Base-by-base conservation (phyloP, 2,329 filamentous ascomycete genomes). In the Pyricularia sp. region DNA sequence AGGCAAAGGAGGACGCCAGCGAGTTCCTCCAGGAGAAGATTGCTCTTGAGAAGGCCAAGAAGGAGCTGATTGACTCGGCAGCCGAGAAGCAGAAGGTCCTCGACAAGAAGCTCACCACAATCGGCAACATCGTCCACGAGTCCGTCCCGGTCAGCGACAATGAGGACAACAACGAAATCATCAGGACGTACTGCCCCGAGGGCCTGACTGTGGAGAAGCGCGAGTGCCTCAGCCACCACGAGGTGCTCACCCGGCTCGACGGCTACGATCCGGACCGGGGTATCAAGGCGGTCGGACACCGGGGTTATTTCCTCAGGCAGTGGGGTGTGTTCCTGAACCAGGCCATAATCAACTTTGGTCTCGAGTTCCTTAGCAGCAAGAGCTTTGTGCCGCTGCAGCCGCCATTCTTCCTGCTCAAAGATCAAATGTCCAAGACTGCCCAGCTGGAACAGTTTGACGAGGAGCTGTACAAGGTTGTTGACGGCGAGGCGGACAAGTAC, bases 391-490 rank as follows among this genome's bases (percentile, higher is more conserved):
- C 92, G 9, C 88, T 94, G 72, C 92, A 95, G 76, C 91, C 94
- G 1, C 94, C 94, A 1, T 93, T 93, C 77, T 96, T 99, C 84
- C 97, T 98, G 92, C 86, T 94, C 71, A 92, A 92, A 79, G 92
- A 97, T 67, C 90, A 93, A 78, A 99, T 99, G 95, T 94, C 92
- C 70, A 98, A 98, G 85, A 99, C 95, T 0, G 95, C 95, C 2
- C 95, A 99, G 81, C 88, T 99, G 30, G 93, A 95, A 73, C 92
- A 97, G 76, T 99, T 99, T 76, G 95, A 99, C 76, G 95, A 98
- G 79, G 66, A 98, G 80, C 84, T 99, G 67, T 99, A 99, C 86
- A 98, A 98, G 82, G 94, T 99, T 28, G 89, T 94, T 73, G 93
- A 96, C 74, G 88, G 92, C 72, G 88, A 92, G 74, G 92, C 91